Evolutionary conservation across 2,329 filamentous ascomycete genomes (phyloP).

Genomic region (Pseudofabraea citricarpa): DNA sequence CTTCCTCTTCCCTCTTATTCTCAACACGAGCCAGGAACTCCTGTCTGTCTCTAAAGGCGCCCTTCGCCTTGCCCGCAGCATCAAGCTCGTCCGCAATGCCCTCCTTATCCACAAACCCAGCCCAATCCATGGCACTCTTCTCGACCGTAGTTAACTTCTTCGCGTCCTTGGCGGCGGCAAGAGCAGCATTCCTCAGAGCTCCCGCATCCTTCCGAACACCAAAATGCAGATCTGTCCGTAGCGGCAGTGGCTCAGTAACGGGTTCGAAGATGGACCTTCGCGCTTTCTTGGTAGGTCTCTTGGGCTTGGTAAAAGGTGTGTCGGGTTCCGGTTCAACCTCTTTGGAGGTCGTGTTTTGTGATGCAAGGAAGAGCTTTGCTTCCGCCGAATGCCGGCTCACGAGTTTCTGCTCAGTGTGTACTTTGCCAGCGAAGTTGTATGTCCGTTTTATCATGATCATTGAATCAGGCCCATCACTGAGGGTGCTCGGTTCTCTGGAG

Average conservation of each 20-base stretch:
- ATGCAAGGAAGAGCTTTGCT: conserved; percentile 58
- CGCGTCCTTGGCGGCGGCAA: conserved; percentile 46
- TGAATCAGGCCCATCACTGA: conserved; percentile 26
- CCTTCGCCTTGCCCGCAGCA: conserved; percentile 60
- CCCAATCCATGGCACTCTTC: conserved; percentile 71
- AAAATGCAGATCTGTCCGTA: conserved; percentile 54
- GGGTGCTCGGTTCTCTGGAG: conserved; percentile 15
- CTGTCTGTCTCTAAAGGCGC: conserved; percentile 56
- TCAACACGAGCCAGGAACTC: conserved; percentile 64
- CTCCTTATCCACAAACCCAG: conserved; percentile 65
- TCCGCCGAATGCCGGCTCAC: conserved; percentile 62
- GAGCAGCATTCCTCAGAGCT: conserved; percentile 33
- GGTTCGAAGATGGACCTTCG: conserved; percentile 59
- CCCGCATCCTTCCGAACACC: conserved; percentile 35
- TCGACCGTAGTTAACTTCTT: conserved; percentile 68
- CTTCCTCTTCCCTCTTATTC: conserved; percentile 56
- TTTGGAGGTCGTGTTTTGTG: conserved; percentile 30
- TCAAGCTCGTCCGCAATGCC: conserved; percentile 65
- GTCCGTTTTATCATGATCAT: conserved; percentile 62
- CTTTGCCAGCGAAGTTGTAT: conserved; percentile 70
- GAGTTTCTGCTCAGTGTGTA: conserved; percentile 67
- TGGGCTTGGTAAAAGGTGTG: conserved; percentile 18
- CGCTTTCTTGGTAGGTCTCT: conserved; percentile 29
- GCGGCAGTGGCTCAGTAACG: conserved; percentile 35
- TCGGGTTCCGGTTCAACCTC: conserved; percentile 18